Evolutionary conservation across 805 yeast genomes (phyloP).

Genomic region (Cyberlindnera petersonii): DNA sequence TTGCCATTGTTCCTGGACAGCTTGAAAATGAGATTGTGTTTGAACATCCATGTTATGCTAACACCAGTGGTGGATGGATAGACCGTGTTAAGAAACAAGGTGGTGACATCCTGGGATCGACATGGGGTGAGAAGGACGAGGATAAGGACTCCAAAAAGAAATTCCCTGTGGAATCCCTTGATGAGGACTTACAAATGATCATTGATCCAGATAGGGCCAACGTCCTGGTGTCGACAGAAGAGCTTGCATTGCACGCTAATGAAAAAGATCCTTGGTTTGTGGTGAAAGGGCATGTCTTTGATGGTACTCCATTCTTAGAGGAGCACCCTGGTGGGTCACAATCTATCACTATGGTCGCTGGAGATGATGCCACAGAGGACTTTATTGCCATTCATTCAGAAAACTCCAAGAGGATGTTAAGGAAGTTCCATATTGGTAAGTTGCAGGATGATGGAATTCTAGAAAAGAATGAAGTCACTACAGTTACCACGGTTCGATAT

Average conservation of each 20-base stretch:
- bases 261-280: constrained; percentile 17
- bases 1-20: constrained; percentile 24
- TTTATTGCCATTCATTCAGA: constrained; percentile 35
- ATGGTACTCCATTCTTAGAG: constrained; percentile 32
- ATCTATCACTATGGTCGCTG: constrained; percentile 26
- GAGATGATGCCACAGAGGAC: constrained; percentile 31
- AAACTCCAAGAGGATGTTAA: constrained; percentile 26
- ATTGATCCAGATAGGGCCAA: constrained; percentile 25
- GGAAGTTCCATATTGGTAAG: constrained; percentile 28
- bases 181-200: constrained; percentile 30
- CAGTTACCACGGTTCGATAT: neutral
- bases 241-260: constrained; percentile 10
- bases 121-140: constrained; percentile 31
- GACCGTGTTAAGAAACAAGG: constrained; percentile 32
- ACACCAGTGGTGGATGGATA: constrained; percentile 34
- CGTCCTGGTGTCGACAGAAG: constrained; percentile 8
- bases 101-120: constrained; percentile 29
- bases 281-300: constrained; percentile 37
- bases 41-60: constrained; percentile 30
- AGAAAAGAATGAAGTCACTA: neutral
- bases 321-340: constrained; percentile 33
- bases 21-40: constrained; percentile 19
- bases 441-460: constrained; percentile 7
- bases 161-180: constrained; percentile 16
- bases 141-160: constrained; percentile 7